phyloP scores from a whole-genome alignment of 1,139 yeast species.

The Candida anutae region DNA sequence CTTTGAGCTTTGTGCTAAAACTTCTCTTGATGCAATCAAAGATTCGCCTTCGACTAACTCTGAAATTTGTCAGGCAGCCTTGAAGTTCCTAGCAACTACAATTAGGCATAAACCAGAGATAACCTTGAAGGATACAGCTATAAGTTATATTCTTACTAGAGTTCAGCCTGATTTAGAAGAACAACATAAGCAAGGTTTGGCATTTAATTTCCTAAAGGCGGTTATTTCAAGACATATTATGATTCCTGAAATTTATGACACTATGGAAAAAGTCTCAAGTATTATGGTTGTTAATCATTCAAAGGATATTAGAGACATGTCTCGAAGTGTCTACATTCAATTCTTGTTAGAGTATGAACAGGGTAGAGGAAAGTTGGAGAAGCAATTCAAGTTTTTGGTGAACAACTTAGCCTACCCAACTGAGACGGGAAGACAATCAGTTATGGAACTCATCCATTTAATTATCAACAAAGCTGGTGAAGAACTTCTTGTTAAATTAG shows the following conservation, averaged over 20 bases:
- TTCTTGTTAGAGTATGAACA: constrained; percentile 94
- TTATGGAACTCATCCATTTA: constrained; percentile 75
- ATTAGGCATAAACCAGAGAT: constrained; percentile 64
- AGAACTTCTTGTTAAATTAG: constrained; percentile 52
- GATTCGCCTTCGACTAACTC: constrained; percentile 73
- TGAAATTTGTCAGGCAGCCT: constrained; percentile 76
- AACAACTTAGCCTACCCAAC: constrained; percentile 81
- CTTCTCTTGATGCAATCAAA: constrained; percentile 59
- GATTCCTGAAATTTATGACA: constrained; percentile 85
- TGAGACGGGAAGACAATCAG: constrained; percentile 81
- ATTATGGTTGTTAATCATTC: constrained; percentile 90
- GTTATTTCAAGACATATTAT: constrained; percentile 64
- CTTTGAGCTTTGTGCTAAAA: constrained; percentile 54
- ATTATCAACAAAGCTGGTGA: constrained; percentile 61
- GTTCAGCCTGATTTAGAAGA: constrained; percentile 87
- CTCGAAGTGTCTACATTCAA: constrained; percentile 77
- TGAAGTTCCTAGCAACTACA: constrained; percentile 66
- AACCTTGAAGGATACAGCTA: constrained; percentile 59
- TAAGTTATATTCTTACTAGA: constrained; percentile 69
- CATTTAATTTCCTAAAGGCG: constrained; percentile 76
- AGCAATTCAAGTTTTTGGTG: constrained; percentile 77
- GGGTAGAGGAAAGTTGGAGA: constrained; percentile 77
- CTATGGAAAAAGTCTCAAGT: constrained; percentile 72
- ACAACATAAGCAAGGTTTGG: constrained; percentile 81
- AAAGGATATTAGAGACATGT: constrained; percentile 73